These are phyloP conservation scores for Phaeoacremonium minimum DNA, from an alignment of 2,329 filamentous ascomycete species.

Conservation along the genomic window DNA sequence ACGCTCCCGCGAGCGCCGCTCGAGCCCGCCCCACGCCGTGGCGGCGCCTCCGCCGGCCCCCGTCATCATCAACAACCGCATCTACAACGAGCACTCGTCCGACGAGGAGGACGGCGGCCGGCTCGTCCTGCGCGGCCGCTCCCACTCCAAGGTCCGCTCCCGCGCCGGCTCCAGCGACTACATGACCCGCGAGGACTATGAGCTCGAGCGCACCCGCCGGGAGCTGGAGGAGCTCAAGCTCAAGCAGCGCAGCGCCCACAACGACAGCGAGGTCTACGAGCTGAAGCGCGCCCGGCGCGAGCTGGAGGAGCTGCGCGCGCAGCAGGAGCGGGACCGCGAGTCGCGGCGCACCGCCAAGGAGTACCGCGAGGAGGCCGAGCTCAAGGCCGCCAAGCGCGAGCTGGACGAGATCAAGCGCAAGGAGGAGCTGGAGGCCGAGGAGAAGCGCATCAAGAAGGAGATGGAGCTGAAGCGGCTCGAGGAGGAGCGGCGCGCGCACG, in stretches of 20 bases:
- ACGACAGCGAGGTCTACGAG: slow-evolving; percentile 24
- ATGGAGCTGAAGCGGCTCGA: slow-evolving; percentile 43
- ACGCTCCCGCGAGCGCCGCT: slow-evolving; percentile 40
- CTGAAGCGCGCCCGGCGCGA: slow-evolving; percentile 31
- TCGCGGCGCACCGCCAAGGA: slow-evolving; percentile 31
- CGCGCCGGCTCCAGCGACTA: slow-evolving; percentile 19
- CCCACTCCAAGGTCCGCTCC: slow-evolving; percentile 27
- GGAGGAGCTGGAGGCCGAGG: slow-evolving; percentile 42
- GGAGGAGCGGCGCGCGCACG: slow-evolving; percentile 37
- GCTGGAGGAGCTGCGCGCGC: slow-evolving; percentile 31
- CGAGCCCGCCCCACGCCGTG: slow-evolving; percentile 28
- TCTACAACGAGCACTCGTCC: slow-evolving; percentile 34
- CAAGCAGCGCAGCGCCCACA: slow-evolving; percentile 16
- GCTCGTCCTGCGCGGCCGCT: slow-evolving; percentile 24
- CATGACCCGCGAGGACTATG: slow-evolving; percentile 36
- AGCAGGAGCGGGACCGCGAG: slow-evolving; percentile 25
- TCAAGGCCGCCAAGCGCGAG: slow-evolving; percentile 43
- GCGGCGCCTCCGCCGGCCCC: slow-evolving; percentile 27
- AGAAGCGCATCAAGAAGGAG: slow-evolving; percentile 47
- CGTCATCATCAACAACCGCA: slow-evolving; percentile 55
- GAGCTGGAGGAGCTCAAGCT: slow-evolving; percentile 41
- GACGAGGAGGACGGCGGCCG: slow-evolving; percentile 33
- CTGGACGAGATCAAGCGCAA: slow-evolving; percentile 40
- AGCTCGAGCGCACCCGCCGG: slow-evolving; percentile 28
- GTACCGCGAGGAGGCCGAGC: slow-evolving; percentile 41